Percentiles rank a stretch among this genome's conserved stretches.
These are phyloP conservation scores for Fusarium cyanostomum DNA, from an alignment of 2,329 filamentous ascomycete species.

Conservation along the genomic window DNA sequence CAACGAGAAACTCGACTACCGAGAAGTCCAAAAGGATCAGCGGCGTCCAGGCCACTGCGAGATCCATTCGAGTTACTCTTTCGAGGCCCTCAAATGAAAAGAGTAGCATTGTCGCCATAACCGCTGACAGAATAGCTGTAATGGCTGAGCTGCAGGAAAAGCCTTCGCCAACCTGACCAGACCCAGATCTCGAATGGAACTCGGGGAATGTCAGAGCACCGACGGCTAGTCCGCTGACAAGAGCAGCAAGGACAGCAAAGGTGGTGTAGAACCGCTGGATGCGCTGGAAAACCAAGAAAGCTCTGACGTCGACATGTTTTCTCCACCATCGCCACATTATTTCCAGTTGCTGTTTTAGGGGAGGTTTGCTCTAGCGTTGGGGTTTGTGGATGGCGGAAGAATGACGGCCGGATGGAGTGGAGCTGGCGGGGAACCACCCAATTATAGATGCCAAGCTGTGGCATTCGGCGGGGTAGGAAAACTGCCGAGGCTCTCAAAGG, in stretches of 20 bases:
- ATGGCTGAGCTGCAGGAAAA: neutral
- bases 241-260: neutral
- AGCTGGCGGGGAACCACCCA: too few species aligned
- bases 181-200: neutral
- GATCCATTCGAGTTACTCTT: neutral
- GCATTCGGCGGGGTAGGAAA: too few species aligned
- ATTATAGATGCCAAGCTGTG: too few species aligned
- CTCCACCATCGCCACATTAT: too few species aligned
- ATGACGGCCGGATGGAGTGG: too few species aligned
- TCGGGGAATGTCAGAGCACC: neutral
- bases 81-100: neutral
- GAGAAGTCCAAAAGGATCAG: too few species aligned
- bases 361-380: too few species aligned
- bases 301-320: too few species aligned
- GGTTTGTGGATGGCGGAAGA: too few species aligned
- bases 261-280: neutral
- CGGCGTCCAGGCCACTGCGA: neutral
- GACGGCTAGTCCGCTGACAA: neutral
- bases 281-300: neutral
- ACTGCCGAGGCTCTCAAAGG: too few species aligned
- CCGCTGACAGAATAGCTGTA: neutral
- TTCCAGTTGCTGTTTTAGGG: too few species aligned
- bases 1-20: too few species aligned
- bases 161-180: neutral
- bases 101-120: neutral